phyloP scores from a whole-genome alignment of 306 rosid genomes.

The Glycyrrhiza uralensis region DNA sequence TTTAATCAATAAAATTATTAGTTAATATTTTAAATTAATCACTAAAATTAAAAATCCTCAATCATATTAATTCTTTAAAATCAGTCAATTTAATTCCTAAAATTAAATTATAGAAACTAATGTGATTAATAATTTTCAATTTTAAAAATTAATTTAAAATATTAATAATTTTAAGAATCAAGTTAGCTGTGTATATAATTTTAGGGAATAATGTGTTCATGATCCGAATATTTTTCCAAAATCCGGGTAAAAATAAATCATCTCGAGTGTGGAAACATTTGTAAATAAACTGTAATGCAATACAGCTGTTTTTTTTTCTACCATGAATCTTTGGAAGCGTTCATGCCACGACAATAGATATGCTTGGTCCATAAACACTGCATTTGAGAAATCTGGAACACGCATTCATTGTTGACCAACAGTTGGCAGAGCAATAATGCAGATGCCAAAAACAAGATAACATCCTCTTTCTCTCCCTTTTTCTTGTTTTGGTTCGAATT shows the following conservation, averaged over 20 bases:
- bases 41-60: no score
- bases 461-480: background rate
- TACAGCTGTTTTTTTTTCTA: background rate
- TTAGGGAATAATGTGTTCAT: no score
- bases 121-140: no score
- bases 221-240: background rate
- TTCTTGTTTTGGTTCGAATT: background rate
- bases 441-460: slow-evolving; percentile 7
- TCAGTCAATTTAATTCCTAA: no score
- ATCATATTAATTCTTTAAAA: no score
- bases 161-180: no score
- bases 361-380: background rate
- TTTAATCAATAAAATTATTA: no score
- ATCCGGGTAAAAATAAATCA: background rate
- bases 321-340: background rate
- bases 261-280: background rate
- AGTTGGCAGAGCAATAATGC: slow-evolving; percentile 22
- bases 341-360: background rate
- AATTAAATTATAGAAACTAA: no score
- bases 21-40: no score
- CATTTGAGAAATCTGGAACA: background rate
- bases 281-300: background rate
- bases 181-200: no score
- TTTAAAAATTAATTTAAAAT: no score
- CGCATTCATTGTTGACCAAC: background rate